phyloP scores from a whole-genome alignment of 345 rosid species.

The Hibiscus syriacus region DNA sequence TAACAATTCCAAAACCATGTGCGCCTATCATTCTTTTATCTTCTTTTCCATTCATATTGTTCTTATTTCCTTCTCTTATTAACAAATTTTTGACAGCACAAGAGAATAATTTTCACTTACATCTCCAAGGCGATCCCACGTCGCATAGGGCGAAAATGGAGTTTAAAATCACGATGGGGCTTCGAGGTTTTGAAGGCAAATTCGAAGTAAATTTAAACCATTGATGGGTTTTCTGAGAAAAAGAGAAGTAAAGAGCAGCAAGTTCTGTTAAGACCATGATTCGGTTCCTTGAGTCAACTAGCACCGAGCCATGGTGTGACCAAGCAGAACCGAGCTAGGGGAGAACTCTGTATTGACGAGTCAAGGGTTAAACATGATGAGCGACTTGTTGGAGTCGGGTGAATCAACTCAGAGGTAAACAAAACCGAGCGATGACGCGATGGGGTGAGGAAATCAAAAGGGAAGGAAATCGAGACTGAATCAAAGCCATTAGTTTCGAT shows the following conservation, averaged over 20 bases:
- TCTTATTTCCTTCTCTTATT: too few relatives aligned
- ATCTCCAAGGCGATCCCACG: conserved; percentile 82
- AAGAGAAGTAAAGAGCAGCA: conserved; percentile 60
- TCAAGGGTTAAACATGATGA: conserved; percentile 42
- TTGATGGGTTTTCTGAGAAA: neutral
- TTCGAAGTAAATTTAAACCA: neutral
- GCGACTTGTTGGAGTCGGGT: conserved; percentile 46
- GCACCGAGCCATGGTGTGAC: conserved; percentile 76
- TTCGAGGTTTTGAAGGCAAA: conserved; percentile 50
- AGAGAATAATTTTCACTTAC: conserved; percentile 72
- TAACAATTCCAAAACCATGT: too few relatives aligned
- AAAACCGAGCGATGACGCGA: conserved; percentile 55
- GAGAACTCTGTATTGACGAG: conserved; percentile 32
- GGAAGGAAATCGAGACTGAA: conserved; percentile 67
- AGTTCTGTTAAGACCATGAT: conserved; percentile 80
- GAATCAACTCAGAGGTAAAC: conserved; percentile 22
- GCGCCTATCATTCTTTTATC: too few relatives aligned
- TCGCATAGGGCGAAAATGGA: conserved; percentile 71
- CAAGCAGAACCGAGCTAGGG: conserved; percentile 89
- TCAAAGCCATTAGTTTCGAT: conserved; percentile 45
- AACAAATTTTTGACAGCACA: conserved; percentile 27
- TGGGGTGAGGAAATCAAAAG: conserved; percentile 56
- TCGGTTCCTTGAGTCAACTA: conserved; percentile 53
- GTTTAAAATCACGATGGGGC: conserved; percentile 54
- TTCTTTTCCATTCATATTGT: too few relatives aligned